Base-by-base conservation (phyloP, 2,329 filamentous ascomycete genomes). In the Fusarium clavum region DNA sequence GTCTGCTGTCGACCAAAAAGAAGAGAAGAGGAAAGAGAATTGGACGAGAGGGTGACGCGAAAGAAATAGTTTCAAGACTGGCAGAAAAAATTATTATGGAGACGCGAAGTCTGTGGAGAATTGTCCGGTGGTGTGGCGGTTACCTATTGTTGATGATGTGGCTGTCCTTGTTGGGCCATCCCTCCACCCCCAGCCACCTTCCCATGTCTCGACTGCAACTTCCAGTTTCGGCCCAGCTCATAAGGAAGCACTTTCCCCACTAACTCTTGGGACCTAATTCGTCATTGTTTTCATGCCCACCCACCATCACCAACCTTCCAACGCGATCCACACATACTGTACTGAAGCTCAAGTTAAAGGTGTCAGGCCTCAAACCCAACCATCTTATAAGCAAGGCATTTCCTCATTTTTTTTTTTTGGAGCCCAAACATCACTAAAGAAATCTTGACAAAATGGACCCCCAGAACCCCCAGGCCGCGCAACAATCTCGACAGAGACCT, bases 401-500 rank as follows among this genome's bases (percentile, higher is more conserved):
- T 43, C 41, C 20, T 34, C 34, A 11, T 29, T 29, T 40, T 38
- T 29, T 24, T 27, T 53, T 53, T 52, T 22, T 22, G 32, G 25
- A 43, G 34, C 34, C 32, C 32, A 41, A 53, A 27, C 34, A 53
- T 53, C 14, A 24, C 24, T 41, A 34, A 25, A 56, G 29, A 60
- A 53, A 70, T 54, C 55, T 40, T n/a, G 25, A 34, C 24, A 61
- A 66, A 30, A 83, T 83, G 81, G 81, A 83, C 64, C 73, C 79
- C 44, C 81, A 82, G 64, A 80, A 80, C 61, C 83, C 86, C 55
- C 81, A 85, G 67, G 82, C 83, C 63, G 77, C 81, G 52, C 88
- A 90, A 77, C 84, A 87, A 77, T 84, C 83, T 75, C 87, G 88
- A 72, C 84, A 86, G 70, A 85, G 87, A 75, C 89, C 89, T 18